Conservation (phyloP, 2,329 filamentous ascomycete genomes). For the Alternaria ventricosa region DNA sequence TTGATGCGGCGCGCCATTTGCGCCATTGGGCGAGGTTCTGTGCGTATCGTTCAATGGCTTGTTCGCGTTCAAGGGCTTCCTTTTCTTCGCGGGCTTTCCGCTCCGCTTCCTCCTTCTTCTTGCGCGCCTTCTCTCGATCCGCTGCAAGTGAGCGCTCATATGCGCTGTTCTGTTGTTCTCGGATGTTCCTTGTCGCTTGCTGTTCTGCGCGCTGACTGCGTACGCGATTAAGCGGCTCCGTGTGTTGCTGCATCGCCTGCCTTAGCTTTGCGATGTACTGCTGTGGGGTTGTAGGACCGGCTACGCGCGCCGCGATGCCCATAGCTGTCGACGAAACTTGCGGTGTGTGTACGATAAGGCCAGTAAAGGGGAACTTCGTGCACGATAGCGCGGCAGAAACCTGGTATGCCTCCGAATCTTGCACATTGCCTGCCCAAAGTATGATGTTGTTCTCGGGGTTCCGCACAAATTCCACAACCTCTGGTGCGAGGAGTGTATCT, state of each 20-base stretch:
- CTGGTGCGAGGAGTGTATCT: slow-evolving; percentile 78
- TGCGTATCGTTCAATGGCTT: slow-evolving; percentile 64
- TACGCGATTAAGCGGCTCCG: slow-evolving; percentile 74
- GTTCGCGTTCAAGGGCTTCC: slow-evolving; percentile 69
- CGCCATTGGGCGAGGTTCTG: slow-evolving; percentile 74
- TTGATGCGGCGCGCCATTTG: slow-evolving; percentile 73
- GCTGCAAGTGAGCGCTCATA: slow-evolving; percentile 91
- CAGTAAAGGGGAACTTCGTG: slow-evolving; percentile 91
- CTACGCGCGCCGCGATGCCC: slow-evolving; percentile 83
- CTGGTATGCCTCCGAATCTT: slow-evolving; percentile 93
- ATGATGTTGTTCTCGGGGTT: slow-evolving; percentile 80
- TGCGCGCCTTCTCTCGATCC: slow-evolving; percentile 82
- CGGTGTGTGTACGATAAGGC: slow-evolving; percentile 85
- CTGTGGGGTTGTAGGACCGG: slow-evolving; percentile 71
- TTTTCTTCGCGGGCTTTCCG: slow-evolving; percentile 66
- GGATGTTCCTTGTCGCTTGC: slow-evolving; percentile 77
- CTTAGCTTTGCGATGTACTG: slow-evolving; percentile 80
- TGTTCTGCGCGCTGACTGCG: slow-evolving; percentile 81
- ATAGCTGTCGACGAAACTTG: slow-evolving; percentile 84
- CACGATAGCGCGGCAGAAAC: slow-evolving; percentile 85
- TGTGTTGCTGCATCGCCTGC: slow-evolving; percentile 75
- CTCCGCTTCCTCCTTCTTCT: slow-evolving; percentile 77
- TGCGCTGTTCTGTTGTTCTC: slow-evolving; percentile 89
- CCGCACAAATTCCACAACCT: slow-evolving; percentile 76
- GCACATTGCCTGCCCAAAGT: slow-evolving; percentile 90